Evolutionary conservation across 208 protist species (phyloP).

Genomic region (Trichomonas vaginalis): DNA sequence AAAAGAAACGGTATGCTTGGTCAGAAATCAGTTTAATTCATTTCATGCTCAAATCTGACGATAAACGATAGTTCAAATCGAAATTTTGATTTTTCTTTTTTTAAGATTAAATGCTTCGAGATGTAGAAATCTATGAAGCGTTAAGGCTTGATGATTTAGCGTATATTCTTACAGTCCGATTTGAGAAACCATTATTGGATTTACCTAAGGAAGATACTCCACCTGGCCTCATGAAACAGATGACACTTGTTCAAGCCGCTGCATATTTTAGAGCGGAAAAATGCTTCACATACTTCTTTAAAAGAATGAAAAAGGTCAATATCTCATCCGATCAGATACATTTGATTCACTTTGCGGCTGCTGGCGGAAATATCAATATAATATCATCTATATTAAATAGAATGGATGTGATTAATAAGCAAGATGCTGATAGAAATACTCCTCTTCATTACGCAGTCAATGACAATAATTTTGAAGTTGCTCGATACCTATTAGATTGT

Average conservation of each 20-base stretch:
- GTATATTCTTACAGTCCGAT: neutral
- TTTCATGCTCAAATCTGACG: too few species aligned
- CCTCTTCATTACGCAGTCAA: neutral
- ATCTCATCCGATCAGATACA: neutral
- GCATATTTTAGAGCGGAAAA: neutral
- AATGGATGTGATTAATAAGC: neutral
- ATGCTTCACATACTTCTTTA: neutral
- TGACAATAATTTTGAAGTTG: neutral
- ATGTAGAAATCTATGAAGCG: neutral
- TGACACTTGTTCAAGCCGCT: neutral
- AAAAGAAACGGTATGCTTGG: too few species aligned
- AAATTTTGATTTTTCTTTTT: too few species aligned
- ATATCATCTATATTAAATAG: neutral
- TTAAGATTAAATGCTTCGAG: neutral
- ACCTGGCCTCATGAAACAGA: neutral
- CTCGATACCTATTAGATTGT: neutral
- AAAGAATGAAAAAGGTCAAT: neutral
- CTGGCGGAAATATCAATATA: neutral
- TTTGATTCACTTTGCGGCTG: neutral
- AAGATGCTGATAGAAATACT: neutral
- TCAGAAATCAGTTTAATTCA: too few species aligned
- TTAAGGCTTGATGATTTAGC: neutral
- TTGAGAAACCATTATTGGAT: neutral
- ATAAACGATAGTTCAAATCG: too few species aligned
- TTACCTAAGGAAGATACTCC: neutral